phyloP scores from a whole-genome alignment of 345 rosid species.

The Carallia brachiata region DNA sequence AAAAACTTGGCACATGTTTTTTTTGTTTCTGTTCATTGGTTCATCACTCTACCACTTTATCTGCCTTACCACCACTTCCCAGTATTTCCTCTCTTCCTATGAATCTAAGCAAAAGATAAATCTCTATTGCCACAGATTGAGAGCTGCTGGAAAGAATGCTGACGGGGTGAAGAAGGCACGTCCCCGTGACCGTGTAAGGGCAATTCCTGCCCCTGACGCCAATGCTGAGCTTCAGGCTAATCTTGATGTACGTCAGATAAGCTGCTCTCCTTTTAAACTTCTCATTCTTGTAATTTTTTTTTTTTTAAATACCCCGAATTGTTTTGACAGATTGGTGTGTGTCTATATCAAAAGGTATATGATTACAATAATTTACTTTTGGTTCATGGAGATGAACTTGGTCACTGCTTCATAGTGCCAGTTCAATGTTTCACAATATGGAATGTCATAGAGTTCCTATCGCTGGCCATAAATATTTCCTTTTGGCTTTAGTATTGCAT shows the following conservation, averaged over 20 bases:
- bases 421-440: no score
- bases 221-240: slow-evolving; percentile 37
- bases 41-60: background rate
- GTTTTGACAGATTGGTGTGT: no score
- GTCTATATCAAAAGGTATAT: no score
- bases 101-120: background rate
- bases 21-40: background rate
- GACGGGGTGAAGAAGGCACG: slow-evolving; percentile 28
- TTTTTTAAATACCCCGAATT: no score
- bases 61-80: background rate
- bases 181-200: slow-evolving; percentile 28
- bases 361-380: no score
- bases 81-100: background rate
- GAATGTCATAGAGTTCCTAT: no score
- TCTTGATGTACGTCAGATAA: slow-evolving; percentile 33
- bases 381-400: no score
- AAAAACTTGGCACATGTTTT: background rate
- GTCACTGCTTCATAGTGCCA: no score
- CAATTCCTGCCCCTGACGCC: slow-evolving; percentile 28
- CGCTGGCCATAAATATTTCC: no score
- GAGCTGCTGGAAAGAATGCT: slow-evolving; percentile 27
- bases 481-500: no score
- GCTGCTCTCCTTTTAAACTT: slow-evolving; percentile 16
- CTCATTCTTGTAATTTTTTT: background rate
- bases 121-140: slow-evolving; percentile 20